A percentile compares a stretch with the other conserved stretches of the same genome.
phyloP scores from a whole-genome alignment of 2,329 filamentous ascomycete species.

The Nemania bipapillata region DNA sequence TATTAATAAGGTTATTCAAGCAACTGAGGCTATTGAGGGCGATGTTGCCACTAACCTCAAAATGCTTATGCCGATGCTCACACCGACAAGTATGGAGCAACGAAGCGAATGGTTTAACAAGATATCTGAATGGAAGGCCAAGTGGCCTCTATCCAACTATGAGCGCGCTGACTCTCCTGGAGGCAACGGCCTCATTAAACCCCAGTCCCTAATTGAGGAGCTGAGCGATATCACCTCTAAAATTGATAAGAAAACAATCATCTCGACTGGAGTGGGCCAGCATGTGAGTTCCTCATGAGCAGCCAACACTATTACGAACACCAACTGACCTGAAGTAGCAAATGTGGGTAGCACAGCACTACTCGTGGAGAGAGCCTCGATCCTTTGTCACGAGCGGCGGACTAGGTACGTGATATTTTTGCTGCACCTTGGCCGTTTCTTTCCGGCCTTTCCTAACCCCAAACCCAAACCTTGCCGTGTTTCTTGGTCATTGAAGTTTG shows the following conservation, averaged over 20 bases:
- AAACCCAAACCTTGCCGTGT: constrained; percentile 18
- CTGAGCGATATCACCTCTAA: constrained; percentile 81
- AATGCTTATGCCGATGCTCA: constrained; percentile 23
- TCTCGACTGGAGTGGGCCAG: constrained; percentile 93
- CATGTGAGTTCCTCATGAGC: constrained; percentile 92
- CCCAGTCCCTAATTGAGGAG: constrained; percentile 90
- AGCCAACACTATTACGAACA: constrained; percentile 24
- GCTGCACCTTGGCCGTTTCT: constrained; percentile 24
- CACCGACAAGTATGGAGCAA: constrained; percentile 62
- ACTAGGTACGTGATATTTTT: constrained; percentile 56
- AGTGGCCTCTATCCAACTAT: constrained; percentile 85
- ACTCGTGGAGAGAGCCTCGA: constrained; percentile 66
- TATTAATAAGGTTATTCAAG: constrained; percentile 99
- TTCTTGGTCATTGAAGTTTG: constrained; percentile 28
- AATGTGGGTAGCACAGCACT: constrained; percentile 99
- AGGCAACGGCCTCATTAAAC: constrained; percentile 98
- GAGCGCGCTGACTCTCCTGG: constrained; percentile 71
- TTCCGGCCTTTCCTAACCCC: constrained; percentile 20
- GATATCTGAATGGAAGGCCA: constrained; percentile 86
- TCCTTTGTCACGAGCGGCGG: constrained; percentile 81
- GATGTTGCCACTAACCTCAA: constrained; percentile 51
- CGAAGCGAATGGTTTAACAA: constrained; percentile 88
- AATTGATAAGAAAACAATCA: constrained; percentile 86
- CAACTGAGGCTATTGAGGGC: constrained; percentile 93
- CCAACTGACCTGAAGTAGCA: constrained; percentile 59